These are phyloP conservation scores for Populus tremula DNA, from an alignment of 345 rosid species.

Conservation along the genomic window DNA sequence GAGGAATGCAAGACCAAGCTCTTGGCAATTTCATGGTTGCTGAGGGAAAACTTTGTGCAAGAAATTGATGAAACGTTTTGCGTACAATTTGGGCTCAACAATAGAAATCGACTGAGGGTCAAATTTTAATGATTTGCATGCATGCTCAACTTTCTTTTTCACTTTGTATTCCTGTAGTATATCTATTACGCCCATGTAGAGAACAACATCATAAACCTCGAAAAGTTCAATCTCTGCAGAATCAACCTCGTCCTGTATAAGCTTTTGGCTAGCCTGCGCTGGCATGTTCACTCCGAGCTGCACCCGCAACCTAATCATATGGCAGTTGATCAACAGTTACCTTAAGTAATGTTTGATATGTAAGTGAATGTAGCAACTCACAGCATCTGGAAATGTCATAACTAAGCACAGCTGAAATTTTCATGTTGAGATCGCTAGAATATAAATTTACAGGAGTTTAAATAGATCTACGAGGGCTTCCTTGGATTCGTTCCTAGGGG, in stretches of 20 bases:
- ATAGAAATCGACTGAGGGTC: constrained; percentile 64
- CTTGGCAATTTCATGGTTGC: constrained; percentile 14
- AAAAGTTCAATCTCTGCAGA: constrained; percentile 64
- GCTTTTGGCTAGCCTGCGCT: constrained; percentile 71
- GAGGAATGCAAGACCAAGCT: not conserved
- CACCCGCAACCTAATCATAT: constrained; percentile 61
- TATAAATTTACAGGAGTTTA: not conserved
- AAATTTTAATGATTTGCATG: constrained; percentile 59
- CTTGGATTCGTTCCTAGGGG: not conserved
- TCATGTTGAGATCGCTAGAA: not conserved
- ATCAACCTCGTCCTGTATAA: constrained; percentile 44
- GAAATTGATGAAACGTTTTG: constrained; percentile 69
- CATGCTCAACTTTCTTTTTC: constrained; percentile 73
- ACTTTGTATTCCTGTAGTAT: constrained; percentile 78
- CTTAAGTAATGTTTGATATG: not conserved
- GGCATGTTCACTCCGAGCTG: constrained; percentile 98
- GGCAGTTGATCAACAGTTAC: not conserved
- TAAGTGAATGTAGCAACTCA: not conserved
- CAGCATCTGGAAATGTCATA: not conserved
- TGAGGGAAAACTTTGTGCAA: constrained; percentile 66
- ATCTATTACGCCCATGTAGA: constrained; percentile 90
- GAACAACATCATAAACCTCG: constrained; percentile 84
- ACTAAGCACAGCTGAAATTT: not conserved
- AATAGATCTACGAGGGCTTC: not conserved
- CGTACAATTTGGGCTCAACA: constrained; percentile 63